Evolutionary conservation across 2,329 filamentous ascomycete genomes (phyloP), one percentile per base, ranked within the genome.

Genomic region (Xylaria sp.): DNA sequence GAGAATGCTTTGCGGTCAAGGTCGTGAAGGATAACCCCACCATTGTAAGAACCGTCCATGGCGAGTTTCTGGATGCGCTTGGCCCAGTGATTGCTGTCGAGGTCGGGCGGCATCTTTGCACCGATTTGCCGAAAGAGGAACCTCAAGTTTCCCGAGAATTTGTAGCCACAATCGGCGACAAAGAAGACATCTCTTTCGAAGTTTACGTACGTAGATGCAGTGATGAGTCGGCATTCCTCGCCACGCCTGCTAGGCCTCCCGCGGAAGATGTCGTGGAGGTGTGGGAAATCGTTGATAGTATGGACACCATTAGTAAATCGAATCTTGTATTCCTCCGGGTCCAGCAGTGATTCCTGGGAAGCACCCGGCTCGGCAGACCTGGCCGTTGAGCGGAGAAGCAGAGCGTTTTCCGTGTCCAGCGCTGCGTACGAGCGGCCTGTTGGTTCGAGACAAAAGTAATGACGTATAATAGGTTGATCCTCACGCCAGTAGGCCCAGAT

Each of bases 141-240:
- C 3, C 44, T 29, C 11, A 48, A 8, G 16, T 22, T 16, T 8
- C 24, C 50, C 21, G 22, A 17, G 18, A 2, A 38, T 13, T 20
- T 38, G 50, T 39, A 22, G 19, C 8, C 18, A 6, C 16, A 39
- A 17, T 42, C 38, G 9, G 48, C 39, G 38, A 48, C 24, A 26
- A 48, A 38, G 39, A 48, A 47, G 2, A 39, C 18, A 19, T 53
- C 44, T 11, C 13, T 53, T 19, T 38, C 20, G 18, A 53, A 53
- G 18, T 53, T 48, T 16, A 53, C 39, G 19, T 24, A 48, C 2
- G 50, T 46, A 19, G n/a, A 5, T 26, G 24, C 11, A 11, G 24
- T 5, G 11, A 11, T 11, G 24, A 26, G 5, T 6, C 24, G 6
- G 11, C 5, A 11, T 5, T 26, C 11, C 6, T 5, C 6, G 5